A percentile compares a stretch with the other conserved stretches of the same genome.
phyloP scores from a whole-genome alignment of 768 basidiomycete genomes.

The Mycena kentingensis region DNA sequence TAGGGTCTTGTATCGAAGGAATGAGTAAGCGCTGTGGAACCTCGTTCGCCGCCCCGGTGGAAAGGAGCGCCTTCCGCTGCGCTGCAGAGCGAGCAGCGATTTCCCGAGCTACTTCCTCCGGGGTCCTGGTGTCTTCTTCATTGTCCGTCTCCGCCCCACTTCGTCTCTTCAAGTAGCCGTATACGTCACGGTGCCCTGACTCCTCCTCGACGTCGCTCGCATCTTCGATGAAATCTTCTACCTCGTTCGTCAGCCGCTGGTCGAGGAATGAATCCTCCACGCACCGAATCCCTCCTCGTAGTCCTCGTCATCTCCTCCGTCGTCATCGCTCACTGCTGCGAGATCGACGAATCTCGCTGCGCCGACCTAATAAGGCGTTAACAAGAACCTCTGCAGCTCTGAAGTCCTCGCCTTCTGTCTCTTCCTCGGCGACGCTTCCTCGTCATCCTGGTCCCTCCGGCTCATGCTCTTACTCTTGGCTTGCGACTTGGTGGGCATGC shows the following conservation, averaged over 20 bases:
- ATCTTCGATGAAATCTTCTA: slow-evolving; percentile 71
- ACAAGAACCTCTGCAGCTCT: too few species aligned
- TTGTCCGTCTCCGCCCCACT: slow-evolving; percentile 63
- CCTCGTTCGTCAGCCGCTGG: slow-evolving; percentile 1
- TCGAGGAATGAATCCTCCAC: slow-evolving; percentile 15
- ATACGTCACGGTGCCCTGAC: slow-evolving; percentile 60
- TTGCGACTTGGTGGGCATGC: too few species aligned
- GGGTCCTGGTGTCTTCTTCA: slow-evolving; percentile 74
- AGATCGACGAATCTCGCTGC: slow-evolving; percentile 99
- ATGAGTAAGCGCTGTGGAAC: slow-evolving; percentile 92
- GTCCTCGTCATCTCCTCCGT: slow-evolving; percentile 90
- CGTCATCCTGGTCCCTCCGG: too few species aligned
- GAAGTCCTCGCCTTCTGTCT: too few species aligned
- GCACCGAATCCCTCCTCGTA: slow-evolving; percentile 63
- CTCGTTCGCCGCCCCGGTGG: slow-evolving; percentile 89
- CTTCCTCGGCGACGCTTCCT: too few species aligned
- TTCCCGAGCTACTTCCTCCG: slow-evolving; percentile 82
- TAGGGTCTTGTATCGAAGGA: slow-evolving; percentile 95
- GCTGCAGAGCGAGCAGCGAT: slow-evolving; percentile 74
- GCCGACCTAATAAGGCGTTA: too few species aligned
- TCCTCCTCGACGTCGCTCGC: slow-evolving; percentile 69
- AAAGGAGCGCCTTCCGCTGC: slow-evolving; percentile 63
- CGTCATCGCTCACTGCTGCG: slow-evolving; percentile 95
- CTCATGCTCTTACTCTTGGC: too few species aligned
- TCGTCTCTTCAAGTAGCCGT: slow-evolving; percentile 38